Conservation (phyloP, 164 flowering plant genomes). For the Aristolochia fimbriata region DNA sequence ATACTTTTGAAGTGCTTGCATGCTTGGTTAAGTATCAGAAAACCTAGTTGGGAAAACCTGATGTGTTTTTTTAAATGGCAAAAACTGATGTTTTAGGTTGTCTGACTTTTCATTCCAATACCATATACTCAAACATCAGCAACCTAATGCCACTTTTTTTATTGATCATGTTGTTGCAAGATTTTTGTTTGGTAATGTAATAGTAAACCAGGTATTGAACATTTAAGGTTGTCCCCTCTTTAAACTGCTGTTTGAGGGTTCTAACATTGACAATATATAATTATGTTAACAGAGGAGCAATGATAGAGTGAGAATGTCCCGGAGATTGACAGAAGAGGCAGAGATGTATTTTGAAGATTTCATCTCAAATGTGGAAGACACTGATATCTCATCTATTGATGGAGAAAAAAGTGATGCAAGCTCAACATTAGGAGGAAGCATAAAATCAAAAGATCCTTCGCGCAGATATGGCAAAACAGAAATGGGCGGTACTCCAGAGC, state of each 20-base stretch:
- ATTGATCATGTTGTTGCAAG: no score
- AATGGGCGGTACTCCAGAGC: slow-evolving; percentile 19
- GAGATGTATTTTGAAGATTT: slow-evolving; percentile 87
- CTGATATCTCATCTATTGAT: slow-evolving; percentile 88
- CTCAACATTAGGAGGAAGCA: slow-evolving; percentile 51
- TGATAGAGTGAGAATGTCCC: slow-evolving; percentile 62
- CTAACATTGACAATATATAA: no score
- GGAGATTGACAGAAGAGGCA: slow-evolving; percentile 72
- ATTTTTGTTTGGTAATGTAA: no score
- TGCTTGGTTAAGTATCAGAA: background rate
- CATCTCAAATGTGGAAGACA: slow-evolving; percentile 86
- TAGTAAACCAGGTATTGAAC: no score
- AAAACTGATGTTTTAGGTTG: no score
- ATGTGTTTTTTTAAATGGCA: no score
- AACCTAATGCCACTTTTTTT: no score
- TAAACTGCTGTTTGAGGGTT: no score
- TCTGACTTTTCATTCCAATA: no score
- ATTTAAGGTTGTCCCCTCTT: no score
- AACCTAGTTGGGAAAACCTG: no score
- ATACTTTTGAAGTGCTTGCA: background rate
- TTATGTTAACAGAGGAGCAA: slow-evolving; percentile 49
- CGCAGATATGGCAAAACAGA: slow-evolving; percentile 17
- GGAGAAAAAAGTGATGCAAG: slow-evolving; percentile 94
- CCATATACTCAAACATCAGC: no score
- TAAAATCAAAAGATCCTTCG: slow-evolving; percentile 18